phyloP scores from a whole-genome alignment of 306 rosid genomes.

The Pueraria montana region DNA sequence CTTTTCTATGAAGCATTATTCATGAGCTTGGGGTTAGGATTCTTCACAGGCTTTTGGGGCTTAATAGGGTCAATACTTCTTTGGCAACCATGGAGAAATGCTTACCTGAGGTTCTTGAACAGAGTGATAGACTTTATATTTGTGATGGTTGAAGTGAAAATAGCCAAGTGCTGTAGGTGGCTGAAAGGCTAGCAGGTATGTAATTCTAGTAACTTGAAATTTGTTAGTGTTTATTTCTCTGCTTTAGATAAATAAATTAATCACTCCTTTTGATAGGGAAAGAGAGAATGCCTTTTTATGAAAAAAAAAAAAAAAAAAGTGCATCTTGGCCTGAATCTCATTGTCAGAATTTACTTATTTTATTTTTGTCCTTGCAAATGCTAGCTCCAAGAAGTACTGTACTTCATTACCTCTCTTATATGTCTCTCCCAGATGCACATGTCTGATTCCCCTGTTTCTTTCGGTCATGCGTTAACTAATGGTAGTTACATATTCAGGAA shows the following conservation, averaged over 20 bases:
- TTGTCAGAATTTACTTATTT: background rate
- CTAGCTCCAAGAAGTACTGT: too few species aligned
- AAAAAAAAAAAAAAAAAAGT: too few species aligned
- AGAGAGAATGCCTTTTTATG: too few species aligned
- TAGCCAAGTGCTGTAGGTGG: background rate
- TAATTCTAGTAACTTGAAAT: too few species aligned
- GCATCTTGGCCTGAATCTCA: background rate
- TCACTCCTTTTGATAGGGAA: background rate
- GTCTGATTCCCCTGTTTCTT: background rate
- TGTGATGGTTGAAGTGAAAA: background rate
- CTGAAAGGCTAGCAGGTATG: background rate
- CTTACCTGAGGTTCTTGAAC: slow-evolving; percentile 30
- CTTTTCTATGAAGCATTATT: too few species aligned
- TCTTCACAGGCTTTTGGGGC: slow-evolving; percentile 15
- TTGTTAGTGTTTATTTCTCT: background rate
- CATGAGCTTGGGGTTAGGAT: too few species aligned
- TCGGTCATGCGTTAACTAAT: background rate
- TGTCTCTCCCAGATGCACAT: too few species aligned
- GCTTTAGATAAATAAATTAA: background rate
- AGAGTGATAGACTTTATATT: slow-evolving; percentile 8
- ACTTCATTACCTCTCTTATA: too few species aligned
- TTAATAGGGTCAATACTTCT: slow-evolving; percentile 30
- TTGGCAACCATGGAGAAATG: slow-evolving; percentile 29
- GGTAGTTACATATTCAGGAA: too few species aligned
- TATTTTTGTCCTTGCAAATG: too few species aligned